phyloP scores from a whole-genome alignment of 1,284 basidiomycete species.

The Neolentinus lepideus region DNA sequence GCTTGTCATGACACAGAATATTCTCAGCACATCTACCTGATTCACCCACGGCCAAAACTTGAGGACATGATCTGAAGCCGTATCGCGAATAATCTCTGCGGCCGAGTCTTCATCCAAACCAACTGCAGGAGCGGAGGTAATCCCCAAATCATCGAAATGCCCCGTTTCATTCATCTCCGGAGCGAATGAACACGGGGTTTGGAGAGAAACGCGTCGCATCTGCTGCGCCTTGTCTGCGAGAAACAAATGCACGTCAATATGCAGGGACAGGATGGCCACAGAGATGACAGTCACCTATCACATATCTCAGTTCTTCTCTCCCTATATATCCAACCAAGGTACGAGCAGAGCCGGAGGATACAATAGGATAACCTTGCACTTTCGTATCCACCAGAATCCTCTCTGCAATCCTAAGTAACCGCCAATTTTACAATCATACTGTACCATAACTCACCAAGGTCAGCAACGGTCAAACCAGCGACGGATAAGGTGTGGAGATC shows the following conservation, averaged over 20 bases:
- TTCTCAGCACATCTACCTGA: conserved; percentile 45
- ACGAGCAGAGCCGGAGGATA: conserved; percentile 48
- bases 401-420: conserved; percentile 37
- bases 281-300: conserved; percentile 54
- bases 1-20: not conserved
- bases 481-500: conserved; percentile 72
- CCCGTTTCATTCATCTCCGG: conserved; percentile 35
- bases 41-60: conserved; percentile 91
- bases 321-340: conserved; percentile 87
- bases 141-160: conserved; percentile 39
- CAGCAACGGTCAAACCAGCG: conserved; percentile 67
- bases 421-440: not conserved
- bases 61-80: conserved; percentile 49
- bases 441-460: conserved; percentile 56
- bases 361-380: conserved; percentile 91
- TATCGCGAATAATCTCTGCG: conserved; percentile 52
- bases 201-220: conserved; percentile 49
- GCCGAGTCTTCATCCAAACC: conserved; percentile 64
- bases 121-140: conserved; percentile 43
- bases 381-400: conserved; percentile 58
- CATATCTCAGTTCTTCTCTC: conserved; percentile 78
- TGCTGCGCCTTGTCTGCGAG: conserved; percentile 65
- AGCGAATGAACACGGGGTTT: conserved; percentile 70
- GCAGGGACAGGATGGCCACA: not conserved
- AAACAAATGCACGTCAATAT: not conserved